Base-by-base conservation (phyloP, 306 rosid species). In the Arachis stenosperma region DNA sequence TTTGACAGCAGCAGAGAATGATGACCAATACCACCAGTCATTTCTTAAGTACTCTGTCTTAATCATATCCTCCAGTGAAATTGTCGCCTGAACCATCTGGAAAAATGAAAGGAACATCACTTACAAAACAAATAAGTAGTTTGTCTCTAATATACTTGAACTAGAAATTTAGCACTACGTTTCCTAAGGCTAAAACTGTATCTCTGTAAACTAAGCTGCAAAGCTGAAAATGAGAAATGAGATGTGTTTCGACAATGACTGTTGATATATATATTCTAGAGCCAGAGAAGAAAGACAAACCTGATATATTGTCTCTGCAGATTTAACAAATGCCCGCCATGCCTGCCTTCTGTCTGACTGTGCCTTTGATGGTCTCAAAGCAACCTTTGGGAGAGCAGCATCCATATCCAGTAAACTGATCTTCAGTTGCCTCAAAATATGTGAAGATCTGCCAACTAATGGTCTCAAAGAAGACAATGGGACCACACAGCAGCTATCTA, bases 1-100 rank as follows among this genome's bases (percentile, higher is more conserved):
- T 82, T 85, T 88, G 71, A 93, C 96, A 30, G 99, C 98, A 78
- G 97, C 99, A 13, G 99, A 87, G 81, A 84, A 90, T 54, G 99
- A 91, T 22, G 99, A 95, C 99, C 99, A 95, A 82, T 95, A 95
- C 98, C 98, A 95, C 99, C 99, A 95, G 70, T 88, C 98, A 90
- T 88, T 95, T 84, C 84, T 88, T 15, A 95, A 86, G 85, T 88
- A 86, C 48, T 90, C 93, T 0, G 93, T 83, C 91, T 85, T 90
- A 61, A 95, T 90, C 98, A 90, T 86, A 90, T 91, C 98, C 86
- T 95, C 99, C 74, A 95, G 79, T 69, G 89, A 67, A 33, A 91
- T 78, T 61, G 92, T 90, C 9, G 97, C 98, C 84, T 95, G 97
- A 79, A 92, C 86, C 93, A 95, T 88, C 99, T 95, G 92, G 78